Evolutionary conservation across 2,329 filamentous ascomycete genomes (phyloP).

Genomic region (Sclerotinia minor): DNA sequence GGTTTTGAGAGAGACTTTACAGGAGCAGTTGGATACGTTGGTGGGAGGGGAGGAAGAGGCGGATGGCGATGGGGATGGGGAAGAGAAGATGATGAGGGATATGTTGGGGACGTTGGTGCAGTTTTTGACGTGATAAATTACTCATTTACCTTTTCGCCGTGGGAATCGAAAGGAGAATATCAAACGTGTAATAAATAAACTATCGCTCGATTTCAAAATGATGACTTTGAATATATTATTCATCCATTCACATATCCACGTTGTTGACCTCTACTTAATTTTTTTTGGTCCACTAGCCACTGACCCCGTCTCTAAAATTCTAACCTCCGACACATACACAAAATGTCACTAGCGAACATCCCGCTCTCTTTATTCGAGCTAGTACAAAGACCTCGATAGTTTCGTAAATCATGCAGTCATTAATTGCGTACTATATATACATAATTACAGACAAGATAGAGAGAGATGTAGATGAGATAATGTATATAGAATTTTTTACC

Average conservation of each 20-base stretch:
- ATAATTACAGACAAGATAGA: not conserved
- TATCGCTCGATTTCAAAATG: not conserved
- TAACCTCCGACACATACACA: not conserved
- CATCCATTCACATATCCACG: not conserved
- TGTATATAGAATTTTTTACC: not conserved
- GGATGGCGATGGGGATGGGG: not conserved
- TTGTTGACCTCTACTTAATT: too few relatives aligned
- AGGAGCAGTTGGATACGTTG: slow-evolving; percentile 44
- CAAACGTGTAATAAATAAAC: not conserved
- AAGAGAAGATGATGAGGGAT: slow-evolving; percentile 55
- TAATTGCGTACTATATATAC: not conserved
- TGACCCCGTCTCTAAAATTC: not conserved
- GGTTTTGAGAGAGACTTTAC: slow-evolving; percentile 65
- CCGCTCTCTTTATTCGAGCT: not conserved
- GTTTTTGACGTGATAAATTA: slow-evolving; percentile 43
- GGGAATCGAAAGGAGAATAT: too few relatives aligned
- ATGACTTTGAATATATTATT: not conserved
- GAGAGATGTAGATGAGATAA: not conserved
- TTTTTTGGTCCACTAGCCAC: not conserved
- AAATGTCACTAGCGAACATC: not conserved
- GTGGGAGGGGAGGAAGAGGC: not conserved
- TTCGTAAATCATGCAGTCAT: not conserved
- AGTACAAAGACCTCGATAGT: too few relatives aligned
- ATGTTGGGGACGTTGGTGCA: slow-evolving; percentile 64
- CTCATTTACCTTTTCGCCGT: not conserved